Conservation (phyloP, 345 rosid species). For the Gynandropsis gynandra region DNA sequence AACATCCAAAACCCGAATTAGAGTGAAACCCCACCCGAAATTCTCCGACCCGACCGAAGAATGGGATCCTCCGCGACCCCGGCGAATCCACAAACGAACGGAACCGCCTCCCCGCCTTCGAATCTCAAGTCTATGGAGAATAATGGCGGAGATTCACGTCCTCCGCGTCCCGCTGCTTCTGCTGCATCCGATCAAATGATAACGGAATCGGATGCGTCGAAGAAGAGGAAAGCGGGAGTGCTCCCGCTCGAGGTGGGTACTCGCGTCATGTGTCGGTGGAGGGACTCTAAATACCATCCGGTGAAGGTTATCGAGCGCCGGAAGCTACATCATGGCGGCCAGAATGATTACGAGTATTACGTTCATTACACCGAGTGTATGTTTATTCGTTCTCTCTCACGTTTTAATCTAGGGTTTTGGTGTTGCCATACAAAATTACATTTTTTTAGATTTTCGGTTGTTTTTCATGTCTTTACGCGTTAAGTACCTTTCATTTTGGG, state of each 20-base stretch:
- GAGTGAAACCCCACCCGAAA: conserved; percentile 14
- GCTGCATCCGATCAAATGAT: conserved; percentile 16
- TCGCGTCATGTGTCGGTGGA: conserved; percentile 94
- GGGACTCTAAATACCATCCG: conserved; percentile 90
- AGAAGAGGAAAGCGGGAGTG: conserved; percentile 52
- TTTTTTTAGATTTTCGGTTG: conserved; percentile 2
- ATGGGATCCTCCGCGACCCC: conserved; percentile 77
- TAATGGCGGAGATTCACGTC: conserved; percentile 22
- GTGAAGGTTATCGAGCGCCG: conserved; percentile 97
- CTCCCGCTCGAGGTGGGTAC: conserved; percentile 94
- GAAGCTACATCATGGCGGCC: conserved; percentile 37
- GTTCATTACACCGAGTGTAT: conserved; percentile 97
- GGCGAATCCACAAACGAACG: conserved; percentile 49
- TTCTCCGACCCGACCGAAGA: conserved; percentile 8
- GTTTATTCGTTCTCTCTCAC: conserved; percentile 19
- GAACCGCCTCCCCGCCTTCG: conserved; percentile 30
- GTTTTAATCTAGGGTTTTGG: conserved; percentile 25
- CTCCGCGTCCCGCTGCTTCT: conserved; percentile 17
- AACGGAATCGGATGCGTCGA: conserved; percentile 45
- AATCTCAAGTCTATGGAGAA: conserved; percentile 28
- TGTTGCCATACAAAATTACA: background rate
- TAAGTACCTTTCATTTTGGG: no score
- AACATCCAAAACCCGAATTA: no score
- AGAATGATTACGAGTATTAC: conserved; percentile 83
- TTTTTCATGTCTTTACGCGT: background rate